Evolutionary conservation across 495 filamentous ascomycete genomes (phyloP).

Genomic region (Penicillium alfredii): DNA sequence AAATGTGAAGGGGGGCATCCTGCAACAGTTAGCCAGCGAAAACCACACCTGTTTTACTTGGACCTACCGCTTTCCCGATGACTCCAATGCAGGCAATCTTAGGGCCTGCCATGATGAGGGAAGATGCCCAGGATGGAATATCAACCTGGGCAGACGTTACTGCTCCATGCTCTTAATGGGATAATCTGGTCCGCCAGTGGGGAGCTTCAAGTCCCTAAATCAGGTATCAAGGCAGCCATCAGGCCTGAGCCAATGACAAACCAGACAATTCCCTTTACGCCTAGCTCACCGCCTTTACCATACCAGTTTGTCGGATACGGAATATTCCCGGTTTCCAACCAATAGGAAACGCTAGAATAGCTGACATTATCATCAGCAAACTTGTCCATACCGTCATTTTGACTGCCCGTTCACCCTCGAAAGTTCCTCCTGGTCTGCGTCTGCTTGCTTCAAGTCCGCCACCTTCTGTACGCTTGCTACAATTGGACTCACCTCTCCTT

Average conservation of each 20-base stretch:
- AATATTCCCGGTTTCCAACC: conserved; percentile 4
- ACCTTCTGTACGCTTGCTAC: conserved; percentile 12
- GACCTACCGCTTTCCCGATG: conserved; percentile 79
- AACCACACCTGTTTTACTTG: conserved; percentile 4
- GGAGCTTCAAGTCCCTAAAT: too few relatives aligned
- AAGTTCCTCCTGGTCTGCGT: conserved; percentile 18
- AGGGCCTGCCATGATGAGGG: conserved; percentile 24
- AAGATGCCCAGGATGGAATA: background rate
- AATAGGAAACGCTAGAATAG: conserved; percentile 4
- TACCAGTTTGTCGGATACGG: conserved; percentile 1
- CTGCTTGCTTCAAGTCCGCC: conserved; percentile 17
- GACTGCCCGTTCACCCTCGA: conserved; percentile 12
- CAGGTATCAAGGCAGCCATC: conserved; percentile 5
- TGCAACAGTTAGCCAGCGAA: conserved; percentile 29
- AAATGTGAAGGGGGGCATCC: conserved; percentile 95
- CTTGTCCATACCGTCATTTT: conserved; percentile 7
- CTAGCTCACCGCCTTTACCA: conserved; percentile 19
- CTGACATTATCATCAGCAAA: conserved; percentile 14
- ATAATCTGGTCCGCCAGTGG: too few relatives aligned
- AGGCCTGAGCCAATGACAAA: conserved; percentile 13
- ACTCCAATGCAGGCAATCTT: conserved; percentile 84
- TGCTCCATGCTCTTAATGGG: too few relatives aligned
- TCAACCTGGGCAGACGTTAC: conserved; percentile 2
- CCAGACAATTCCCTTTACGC: conserved; percentile 18
- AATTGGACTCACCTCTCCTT: conserved; percentile 3